Evolutionary conservation across 768 basidiomycete species (phyloP).

Genomic region (Russula brevipes): DNA sequence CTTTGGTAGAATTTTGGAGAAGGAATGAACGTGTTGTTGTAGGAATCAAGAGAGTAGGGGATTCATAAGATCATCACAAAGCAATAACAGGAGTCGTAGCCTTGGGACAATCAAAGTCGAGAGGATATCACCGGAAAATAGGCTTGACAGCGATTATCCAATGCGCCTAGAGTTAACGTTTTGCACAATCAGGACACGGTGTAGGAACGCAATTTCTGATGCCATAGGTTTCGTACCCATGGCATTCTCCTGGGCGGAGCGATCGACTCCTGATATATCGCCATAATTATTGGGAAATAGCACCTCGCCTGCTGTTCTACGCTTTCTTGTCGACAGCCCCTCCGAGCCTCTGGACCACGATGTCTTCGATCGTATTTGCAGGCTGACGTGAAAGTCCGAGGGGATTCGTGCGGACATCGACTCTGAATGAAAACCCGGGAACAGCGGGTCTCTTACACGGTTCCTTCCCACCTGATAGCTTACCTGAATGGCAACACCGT

Average conservation of each 20-base stretch:
- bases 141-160: not conserved
- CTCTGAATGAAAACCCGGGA: no score
- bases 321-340: not conserved
- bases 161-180: not conserved
- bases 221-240: not conserved
- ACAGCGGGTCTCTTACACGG: not conserved
- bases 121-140: not conserved
- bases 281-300: not conserved
- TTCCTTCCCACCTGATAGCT: no score
- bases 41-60: slow-evolving; percentile 57
- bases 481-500: not conserved
- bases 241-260: not conserved
- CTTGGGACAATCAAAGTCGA: not conserved
- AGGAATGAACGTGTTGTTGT: slow-evolving; percentile 71
- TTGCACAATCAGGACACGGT: not conserved
- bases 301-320: not conserved
- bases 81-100: no score
- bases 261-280: not conserved
- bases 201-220: not conserved
- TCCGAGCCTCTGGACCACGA: not conserved
- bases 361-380: not conserved
- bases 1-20: slow-evolving; percentile 85
- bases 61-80: slow-evolving; percentile 29
- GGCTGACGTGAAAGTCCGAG: not conserved
- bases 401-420: no score